phyloP scores from a whole-genome alignment of 208 protist species.

The Angomonas ambiguus region DNA sequence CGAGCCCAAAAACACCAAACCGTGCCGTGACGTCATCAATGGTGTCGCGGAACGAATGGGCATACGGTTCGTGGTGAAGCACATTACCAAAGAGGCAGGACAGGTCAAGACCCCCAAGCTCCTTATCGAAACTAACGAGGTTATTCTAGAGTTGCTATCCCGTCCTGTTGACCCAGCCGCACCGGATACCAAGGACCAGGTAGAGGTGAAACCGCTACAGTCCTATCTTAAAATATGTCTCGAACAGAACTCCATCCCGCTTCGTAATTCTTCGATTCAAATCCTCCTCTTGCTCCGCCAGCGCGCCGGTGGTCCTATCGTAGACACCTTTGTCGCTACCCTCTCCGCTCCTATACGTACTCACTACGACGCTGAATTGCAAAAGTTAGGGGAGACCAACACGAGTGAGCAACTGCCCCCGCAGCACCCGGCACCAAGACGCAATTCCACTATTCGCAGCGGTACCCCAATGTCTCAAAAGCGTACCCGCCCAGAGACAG shows the following conservation, averaged over 20 bases:
- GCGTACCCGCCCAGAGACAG: background rate
- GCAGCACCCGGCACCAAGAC: background rate
- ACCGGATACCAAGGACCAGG: background rate
- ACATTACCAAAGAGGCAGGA: conserved; percentile 47
- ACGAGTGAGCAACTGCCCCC: conserved; percentile 4
- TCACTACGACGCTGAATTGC: conserved; percentile 30
- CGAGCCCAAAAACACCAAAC: conserved; percentile 62
- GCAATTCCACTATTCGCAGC: background rate
- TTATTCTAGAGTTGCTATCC: conserved; percentile 34
- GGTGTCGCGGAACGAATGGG: conserved; percentile 36
- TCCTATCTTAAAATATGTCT: conserved; percentile 70
- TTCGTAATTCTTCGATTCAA: conserved; percentile 35
- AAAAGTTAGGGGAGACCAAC: background rate
- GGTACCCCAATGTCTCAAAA: background rate
- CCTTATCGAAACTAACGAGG: conserved; percentile 72
- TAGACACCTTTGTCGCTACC: conserved; percentile 22
- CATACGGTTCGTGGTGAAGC: conserved; percentile 59
- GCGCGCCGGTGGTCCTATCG: conserved; percentile 4
- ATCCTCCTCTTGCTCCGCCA: conserved; percentile 41
- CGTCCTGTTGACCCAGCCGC: background rate
- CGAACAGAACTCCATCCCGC: conserved; percentile 37
- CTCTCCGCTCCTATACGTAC: conserved; percentile 19
- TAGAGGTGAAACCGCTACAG: conserved; percentile 21
- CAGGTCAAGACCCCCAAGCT: conserved; percentile 63
- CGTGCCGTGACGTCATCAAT: conserved; percentile 43